Percentiles rank a stretch among this genome's conserved stretches.
Evolutionary conservation across 2,329 filamentous ascomycete species (phyloP).

Genomic region (Phoma herbarum): DNA sequence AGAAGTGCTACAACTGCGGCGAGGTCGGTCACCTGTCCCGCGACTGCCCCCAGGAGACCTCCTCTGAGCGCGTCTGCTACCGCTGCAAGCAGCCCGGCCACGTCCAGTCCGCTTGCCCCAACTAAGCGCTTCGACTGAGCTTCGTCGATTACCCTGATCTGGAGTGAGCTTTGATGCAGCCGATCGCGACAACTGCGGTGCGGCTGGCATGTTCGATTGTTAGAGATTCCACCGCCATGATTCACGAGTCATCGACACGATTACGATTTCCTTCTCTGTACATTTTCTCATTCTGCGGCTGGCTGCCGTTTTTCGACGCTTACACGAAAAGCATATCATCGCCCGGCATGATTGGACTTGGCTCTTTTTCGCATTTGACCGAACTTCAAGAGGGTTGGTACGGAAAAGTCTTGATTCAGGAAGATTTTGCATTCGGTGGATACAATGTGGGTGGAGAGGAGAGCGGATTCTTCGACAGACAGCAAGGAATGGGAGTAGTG

Average conservation of each 20-base stretch:
- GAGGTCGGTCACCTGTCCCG: slow-evolving; percentile 95
- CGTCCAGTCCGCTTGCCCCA: slow-evolving; percentile 93
- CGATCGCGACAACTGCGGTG: slow-evolving; percentile 29
- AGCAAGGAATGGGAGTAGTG: slow-evolving; percentile 46
- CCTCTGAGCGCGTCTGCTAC: slow-evolving; percentile 96
- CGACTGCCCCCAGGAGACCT: slow-evolving; percentile 93
- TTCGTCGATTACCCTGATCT: slow-evolving; percentile 43
- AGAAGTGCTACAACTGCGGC: slow-evolving; percentile 99
- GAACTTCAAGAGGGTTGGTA: slow-evolving; percentile 47
- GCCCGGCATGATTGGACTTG: slow-evolving; percentile 49
- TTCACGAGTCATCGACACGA: slow-evolving; percentile 46
- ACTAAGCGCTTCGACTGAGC: slow-evolving; percentile 61
- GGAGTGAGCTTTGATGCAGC: slow-evolving; percentile 41
- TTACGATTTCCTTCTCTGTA: slow-evolving; percentile 52
- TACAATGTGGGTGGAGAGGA: slow-evolving; percentile 44
- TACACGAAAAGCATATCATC: slow-evolving; percentile 51
- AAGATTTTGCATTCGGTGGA: slow-evolving; percentile 48
- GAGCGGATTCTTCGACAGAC: slow-evolving; percentile 44
- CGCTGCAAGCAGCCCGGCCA: slow-evolving; percentile 89
- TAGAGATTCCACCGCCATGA: slow-evolving; percentile 38
- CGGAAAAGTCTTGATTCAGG: slow-evolving; percentile 47
- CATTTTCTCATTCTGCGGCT: slow-evolving; percentile 52
- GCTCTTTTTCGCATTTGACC: slow-evolving; percentile 46
- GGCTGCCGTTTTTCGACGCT: slow-evolving; percentile 50
- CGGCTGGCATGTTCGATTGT: slow-evolving; percentile 38